Conservation (phyloP, 306 rosid species). For the Rubus idaeus region DNA sequence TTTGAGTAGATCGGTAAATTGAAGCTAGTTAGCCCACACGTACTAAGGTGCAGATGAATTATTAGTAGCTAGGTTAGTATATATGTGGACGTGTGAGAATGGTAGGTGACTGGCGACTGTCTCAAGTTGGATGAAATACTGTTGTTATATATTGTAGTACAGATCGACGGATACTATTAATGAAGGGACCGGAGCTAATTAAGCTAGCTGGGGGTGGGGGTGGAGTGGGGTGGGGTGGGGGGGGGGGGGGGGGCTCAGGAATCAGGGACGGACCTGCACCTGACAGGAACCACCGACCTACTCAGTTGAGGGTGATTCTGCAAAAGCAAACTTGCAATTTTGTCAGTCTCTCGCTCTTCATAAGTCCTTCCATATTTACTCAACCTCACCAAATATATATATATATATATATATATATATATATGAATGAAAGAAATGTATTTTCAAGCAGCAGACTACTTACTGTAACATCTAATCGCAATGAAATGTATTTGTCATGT, state of each 20-base stretch:
- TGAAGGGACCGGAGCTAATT: background rate
- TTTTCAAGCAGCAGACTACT: no score
- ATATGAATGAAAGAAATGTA: no score
- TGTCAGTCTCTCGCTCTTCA: background rate
- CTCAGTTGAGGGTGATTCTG: conserved; percentile 2
- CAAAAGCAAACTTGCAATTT: background rate
- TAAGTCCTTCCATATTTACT: background rate
- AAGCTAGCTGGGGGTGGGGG: background rate
- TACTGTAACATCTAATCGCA: no score
- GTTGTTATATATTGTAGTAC: background rate
- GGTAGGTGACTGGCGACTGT: background rate
- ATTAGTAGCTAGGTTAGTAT: no score
- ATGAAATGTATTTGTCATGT: no score
- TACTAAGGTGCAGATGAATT: background rate
- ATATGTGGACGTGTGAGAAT: background rate
- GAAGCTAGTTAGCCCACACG: background rate
- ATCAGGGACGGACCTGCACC: conserved; percentile 2
- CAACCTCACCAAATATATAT: background rate
- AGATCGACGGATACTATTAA: background rate
- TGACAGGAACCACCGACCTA: background rate
- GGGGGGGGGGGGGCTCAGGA: background rate
- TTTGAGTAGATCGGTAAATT: no score
- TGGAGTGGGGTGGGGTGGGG: no score
- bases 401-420: no score
- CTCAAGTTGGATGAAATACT: background rate